Percentiles rank a stretch among this genome's conserved stretches.
Conservation (phyloP, 257 asterid species). For the Fraxinus pennsylvanica region DNA sequence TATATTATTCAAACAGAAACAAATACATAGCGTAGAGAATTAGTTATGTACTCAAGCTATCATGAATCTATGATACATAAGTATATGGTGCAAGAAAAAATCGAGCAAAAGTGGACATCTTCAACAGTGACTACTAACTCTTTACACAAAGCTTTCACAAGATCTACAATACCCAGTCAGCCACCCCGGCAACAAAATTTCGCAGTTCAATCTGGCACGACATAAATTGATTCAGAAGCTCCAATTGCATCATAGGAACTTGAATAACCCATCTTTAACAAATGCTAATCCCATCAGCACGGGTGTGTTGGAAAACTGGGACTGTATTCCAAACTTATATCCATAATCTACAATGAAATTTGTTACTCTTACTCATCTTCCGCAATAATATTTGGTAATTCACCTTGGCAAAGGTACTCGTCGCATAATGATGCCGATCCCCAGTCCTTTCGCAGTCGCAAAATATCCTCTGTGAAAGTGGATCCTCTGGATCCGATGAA, state of each 20-base stretch:
- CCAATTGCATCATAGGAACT: not conserved
- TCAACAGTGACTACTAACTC: not conserved
- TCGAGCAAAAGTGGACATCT: not conserved
- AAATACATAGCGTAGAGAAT: not conserved
- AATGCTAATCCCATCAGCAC: not conserved
- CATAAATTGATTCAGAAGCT: not conserved
- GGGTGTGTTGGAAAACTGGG: not conserved
- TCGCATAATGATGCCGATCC: conserved; percentile 52
- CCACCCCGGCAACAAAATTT: not conserved
- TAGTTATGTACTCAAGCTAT: conserved; percentile 8
- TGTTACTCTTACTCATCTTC: conserved; percentile 32
- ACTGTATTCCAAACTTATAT: not conserved
- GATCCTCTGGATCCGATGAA: conserved; percentile 37
- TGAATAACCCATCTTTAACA: not conserved
- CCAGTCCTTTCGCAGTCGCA: conserved; percentile 53
- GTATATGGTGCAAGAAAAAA: conserved; percentile 21
- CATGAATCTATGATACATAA: conserved; percentile 20
- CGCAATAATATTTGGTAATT: conserved; percentile 48
- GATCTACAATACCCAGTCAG: not conserved
- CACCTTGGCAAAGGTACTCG: conserved; percentile 49
- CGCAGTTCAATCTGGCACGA: not conserved
- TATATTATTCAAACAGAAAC: not conserved
- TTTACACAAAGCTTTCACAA: not conserved
- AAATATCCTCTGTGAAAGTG: conserved; percentile 56
- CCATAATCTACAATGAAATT: not conserved